These are phyloP conservation scores for Obba rivulosa DNA, from an alignment of 768 basidiomycete genomes.

Conservation along the genomic window DNA sequence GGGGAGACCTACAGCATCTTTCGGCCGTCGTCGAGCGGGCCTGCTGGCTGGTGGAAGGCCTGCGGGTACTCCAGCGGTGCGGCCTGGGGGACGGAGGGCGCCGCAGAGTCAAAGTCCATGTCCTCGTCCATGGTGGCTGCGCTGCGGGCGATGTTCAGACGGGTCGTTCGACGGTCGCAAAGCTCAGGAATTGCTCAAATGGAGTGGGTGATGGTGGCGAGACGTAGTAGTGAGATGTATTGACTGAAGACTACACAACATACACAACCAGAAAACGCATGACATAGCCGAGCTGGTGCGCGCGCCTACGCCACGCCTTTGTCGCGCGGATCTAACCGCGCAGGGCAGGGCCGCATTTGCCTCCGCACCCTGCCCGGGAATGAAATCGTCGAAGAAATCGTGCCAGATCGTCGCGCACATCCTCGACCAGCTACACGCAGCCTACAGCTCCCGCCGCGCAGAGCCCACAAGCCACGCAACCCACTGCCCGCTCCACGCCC, in stretches of 20 bases:
- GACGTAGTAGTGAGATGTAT: slow-evolving; percentile 8
- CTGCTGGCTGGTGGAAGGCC: slow-evolving; percentile 24
- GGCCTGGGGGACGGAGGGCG: slow-evolving; percentile 28
- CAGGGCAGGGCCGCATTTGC: background rate
- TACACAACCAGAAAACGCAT: slow-evolving; percentile 5
- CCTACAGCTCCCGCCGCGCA: slow-evolving; percentile 39
- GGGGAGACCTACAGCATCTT: slow-evolving; percentile 70
- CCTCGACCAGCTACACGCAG: background rate
- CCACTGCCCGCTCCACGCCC: slow-evolving; percentile 56
- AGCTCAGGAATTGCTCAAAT: background rate
- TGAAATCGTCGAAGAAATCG: too few relatives aligned
- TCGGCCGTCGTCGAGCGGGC: slow-evolving; percentile 36
- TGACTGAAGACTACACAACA: slow-evolving; percentile 15
- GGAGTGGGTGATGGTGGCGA: slow-evolving; percentile 10
- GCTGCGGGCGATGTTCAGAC: background rate
- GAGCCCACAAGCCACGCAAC: slow-evolving; percentile 60
- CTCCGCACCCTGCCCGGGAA: background rate
- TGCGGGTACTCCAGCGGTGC: slow-evolving; percentile 30
- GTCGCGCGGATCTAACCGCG: slow-evolving; percentile 22
- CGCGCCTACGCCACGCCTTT: slow-evolving; percentile 21
- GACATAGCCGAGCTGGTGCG: background rate
- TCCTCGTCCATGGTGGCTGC: slow-evolving; percentile 67
- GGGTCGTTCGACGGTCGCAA: background rate
- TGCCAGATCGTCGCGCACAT: background rate
- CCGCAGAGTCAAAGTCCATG: slow-evolving; percentile 57